phyloP scores from a whole-genome alignment of 2,329 filamentous ascomycete genomes.

The Alternaria ventricosa region DNA sequence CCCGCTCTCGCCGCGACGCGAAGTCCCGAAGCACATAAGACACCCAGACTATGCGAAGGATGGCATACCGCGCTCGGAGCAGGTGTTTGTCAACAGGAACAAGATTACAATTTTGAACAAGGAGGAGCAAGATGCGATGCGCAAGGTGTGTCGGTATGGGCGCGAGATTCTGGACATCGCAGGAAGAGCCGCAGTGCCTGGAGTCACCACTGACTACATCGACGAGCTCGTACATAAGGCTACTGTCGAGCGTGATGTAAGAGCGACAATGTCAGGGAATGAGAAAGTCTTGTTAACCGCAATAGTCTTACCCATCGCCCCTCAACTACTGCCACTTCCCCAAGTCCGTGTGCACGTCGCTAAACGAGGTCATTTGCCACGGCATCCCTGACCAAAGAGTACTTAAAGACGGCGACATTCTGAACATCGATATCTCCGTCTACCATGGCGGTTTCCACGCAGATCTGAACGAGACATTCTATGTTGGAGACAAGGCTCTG shows the following conservation, averaged over 20 bases:
- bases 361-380: constrained; percentile 98
- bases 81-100: constrained; percentile 71
- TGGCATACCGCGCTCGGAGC: constrained; percentile 74
- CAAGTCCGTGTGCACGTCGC: constrained; percentile 95
- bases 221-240: constrained; percentile 95
- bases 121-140: constrained; percentile 85
- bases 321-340: constrained; percentile 96
- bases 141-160: constrained; percentile 85
- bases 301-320: constrained; percentile 91
- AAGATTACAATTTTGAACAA: constrained; percentile 84
- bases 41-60: constrained; percentile 88
- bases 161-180: constrained; percentile 94
- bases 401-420: constrained; percentile 88
- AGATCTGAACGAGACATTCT: constrained; percentile 98
- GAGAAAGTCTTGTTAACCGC: constrained; percentile 17
- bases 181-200: constrained; percentile 81
- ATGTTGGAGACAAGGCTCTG: constrained; percentile 86
- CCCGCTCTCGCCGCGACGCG: constrained; percentile 47
- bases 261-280: constrained; percentile 38
- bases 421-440: constrained; percentile 95
- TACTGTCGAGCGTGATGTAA: constrained; percentile 87
- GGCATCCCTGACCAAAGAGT: constrained; percentile 92
- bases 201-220: constrained; percentile 93
- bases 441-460: constrained; percentile 96
- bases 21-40: constrained; percentile 78